Evolutionary conservation across 2,329 filamentous ascomycete genomes (phyloP).

Genomic region (Penicillium sp.): DNA sequence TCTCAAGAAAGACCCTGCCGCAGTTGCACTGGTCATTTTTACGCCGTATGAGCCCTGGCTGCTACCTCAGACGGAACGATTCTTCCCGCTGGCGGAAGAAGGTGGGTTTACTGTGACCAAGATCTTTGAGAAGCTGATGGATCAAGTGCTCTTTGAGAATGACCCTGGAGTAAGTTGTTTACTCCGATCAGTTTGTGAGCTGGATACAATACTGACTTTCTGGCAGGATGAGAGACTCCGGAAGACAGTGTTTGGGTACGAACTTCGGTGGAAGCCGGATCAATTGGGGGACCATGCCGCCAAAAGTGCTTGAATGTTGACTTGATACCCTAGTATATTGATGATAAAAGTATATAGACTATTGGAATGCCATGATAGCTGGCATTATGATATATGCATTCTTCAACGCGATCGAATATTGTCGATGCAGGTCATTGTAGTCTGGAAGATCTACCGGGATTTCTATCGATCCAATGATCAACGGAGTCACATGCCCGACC

Average conservation of each 20-base stretch:
- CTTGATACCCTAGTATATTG: constrained; percentile 14
- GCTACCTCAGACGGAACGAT: constrained; percentile 75
- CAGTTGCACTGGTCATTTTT: constrained; percentile 82
- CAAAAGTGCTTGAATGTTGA: constrained; percentile 12
- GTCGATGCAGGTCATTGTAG: too few species aligned
- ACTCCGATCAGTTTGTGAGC: background rate
- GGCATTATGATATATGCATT: constrained; percentile 1
- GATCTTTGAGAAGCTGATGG: constrained; percentile 76
- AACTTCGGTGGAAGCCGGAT: constrained; percentile 61
- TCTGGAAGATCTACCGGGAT: too few species aligned
- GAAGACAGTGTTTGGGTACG: constrained; percentile 78
- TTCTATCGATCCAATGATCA: too few species aligned
- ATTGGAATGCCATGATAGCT: constrained; percentile 8
- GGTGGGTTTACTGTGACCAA: constrained; percentile 74
- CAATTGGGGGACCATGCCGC: constrained; percentile 16
- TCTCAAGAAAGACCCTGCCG: constrained; percentile 54
- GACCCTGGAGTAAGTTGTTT: constrained; percentile 71
- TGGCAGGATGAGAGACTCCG: constrained; percentile 69
- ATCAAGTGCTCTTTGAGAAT: constrained; percentile 82
- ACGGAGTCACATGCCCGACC: constrained; percentile 24
- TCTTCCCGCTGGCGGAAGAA: constrained; percentile 73
- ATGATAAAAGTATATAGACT: constrained; percentile 1
- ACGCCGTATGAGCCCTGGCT: constrained; percentile 93
- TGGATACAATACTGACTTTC: constrained; percentile 14
- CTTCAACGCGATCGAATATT: background rate